These are phyloP conservation scores for Artemisia argyi DNA, from an alignment of 129 eudicot genomes.

Conservation along the genomic window DNA sequence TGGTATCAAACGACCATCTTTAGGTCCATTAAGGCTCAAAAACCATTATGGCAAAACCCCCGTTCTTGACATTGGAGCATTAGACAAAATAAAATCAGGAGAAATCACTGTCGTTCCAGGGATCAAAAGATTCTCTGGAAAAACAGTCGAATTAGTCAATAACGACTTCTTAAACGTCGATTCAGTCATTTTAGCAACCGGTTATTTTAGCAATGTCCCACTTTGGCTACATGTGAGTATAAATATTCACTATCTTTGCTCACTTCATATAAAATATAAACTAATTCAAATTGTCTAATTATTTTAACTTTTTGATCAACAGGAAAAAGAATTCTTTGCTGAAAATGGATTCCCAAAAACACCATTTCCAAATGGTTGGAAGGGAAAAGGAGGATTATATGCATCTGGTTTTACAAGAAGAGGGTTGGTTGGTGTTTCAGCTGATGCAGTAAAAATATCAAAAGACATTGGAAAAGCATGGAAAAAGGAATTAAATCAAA, in stretches of 20 bases:
- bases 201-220: slow-evolving; percentile 21
- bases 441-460: slow-evolving; percentile 16
- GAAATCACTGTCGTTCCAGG: slow-evolving; percentile 19
- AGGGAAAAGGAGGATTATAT: slow-evolving; percentile 19
- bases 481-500: slow-evolving; percentile 9
- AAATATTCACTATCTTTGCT: background rate
- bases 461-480: slow-evolving; percentile 14
- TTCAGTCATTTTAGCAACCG: slow-evolving; percentile 22
- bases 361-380: slow-evolving; percentile 21
- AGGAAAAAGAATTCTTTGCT: slow-evolving; percentile 17
- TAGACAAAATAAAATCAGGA: background rate
- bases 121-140: slow-evolving; percentile 1
- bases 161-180: slow-evolving; percentile 1
- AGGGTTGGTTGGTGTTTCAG: slow-evolving; percentile 15
- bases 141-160: slow-evolving; percentile 14
- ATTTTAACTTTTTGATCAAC: background rate
- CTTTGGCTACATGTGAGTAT: slow-evolving; percentile 19
- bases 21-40: background rate
- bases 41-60: background rate
- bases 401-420: slow-evolving; percentile 21
- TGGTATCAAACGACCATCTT: background rate
- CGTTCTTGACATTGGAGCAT: background rate
- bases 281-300: background rate
- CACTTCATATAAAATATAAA: background rate
- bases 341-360: slow-evolving; percentile 24